A percentile compares a stretch with the other conserved stretches of the same genome.
These are phyloP conservation scores for Epichloe sibirici DNA, from an alignment of 2,329 filamentous ascomycete species.

Conservation along the genomic window DNA sequence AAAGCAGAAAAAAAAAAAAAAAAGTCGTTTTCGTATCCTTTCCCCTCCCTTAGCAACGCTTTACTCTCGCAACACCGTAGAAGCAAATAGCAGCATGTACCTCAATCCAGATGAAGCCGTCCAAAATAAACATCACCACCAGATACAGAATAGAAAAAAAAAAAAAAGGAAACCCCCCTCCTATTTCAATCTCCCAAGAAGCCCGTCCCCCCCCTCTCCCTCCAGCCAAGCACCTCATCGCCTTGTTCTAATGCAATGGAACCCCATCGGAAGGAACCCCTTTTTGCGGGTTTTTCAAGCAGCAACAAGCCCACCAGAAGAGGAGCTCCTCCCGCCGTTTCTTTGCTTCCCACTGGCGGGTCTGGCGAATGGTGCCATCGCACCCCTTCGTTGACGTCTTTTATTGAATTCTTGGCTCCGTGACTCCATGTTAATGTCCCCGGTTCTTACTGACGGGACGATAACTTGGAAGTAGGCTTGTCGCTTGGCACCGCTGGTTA, in stretches of 20 bases:
- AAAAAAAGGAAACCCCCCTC: too few species aligned
- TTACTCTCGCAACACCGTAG: too few species aligned
- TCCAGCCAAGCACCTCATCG: not conserved
- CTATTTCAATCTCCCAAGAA: too few species aligned
- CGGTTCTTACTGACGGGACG: too few species aligned
- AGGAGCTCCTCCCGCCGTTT: not conserved
- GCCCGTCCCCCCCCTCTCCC: not conserved
- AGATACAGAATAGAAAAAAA: too few species aligned
- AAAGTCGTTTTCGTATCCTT: not conserved
- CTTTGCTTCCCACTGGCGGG: conserved; percentile 4
- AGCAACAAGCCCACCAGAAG: conserved; percentile 4
- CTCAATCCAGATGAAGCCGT: too few species aligned
- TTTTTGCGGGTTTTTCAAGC: not conserved
- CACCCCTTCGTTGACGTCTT: conserved; percentile 9
- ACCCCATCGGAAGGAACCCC: not conserved
- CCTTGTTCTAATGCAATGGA: not conserved
- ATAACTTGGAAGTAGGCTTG: too few species aligned
- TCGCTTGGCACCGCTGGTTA: too few species aligned
- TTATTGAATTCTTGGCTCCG: not conserved
- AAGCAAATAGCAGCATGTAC: too few species aligned
- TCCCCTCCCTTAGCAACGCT: too few species aligned
- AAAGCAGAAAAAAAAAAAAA: not conserved
- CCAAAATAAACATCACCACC: too few species aligned
- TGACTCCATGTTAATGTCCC: too few species aligned
- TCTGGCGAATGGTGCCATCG: conserved; percentile 11